Conservation (phyloP, 805 yeast species). For the Saturnispora besseyi region DNA sequence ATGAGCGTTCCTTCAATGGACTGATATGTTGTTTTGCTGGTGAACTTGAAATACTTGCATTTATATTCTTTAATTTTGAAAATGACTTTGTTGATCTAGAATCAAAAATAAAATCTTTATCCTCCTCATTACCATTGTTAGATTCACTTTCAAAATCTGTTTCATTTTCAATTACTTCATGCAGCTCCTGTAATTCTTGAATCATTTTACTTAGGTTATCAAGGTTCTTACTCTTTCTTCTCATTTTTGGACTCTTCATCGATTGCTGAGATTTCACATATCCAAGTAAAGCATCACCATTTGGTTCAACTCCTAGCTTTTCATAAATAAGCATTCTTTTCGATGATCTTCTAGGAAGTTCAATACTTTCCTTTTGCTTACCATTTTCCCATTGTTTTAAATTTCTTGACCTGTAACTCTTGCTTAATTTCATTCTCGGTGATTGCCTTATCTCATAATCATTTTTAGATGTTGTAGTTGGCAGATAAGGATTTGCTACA, state of each 20-base stretch:
- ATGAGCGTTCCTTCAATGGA: neutral
- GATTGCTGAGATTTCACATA: conserved; percentile 3
- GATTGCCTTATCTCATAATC: neutral
- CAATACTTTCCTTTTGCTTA: neutral
- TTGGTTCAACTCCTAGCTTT: conserved; percentile 7
- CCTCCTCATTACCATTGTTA: neutral
- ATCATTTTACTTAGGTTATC: conserved; percentile 8
- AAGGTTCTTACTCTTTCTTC: neutral
- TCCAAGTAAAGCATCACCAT: neutral
- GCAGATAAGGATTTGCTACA: neutral
- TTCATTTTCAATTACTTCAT: neutral
- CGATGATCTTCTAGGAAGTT: conserved; percentile 13
- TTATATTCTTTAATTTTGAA: neutral
- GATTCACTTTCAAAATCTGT: neutral
- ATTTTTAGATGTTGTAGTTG: neutral
- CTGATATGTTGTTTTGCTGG: neutral
- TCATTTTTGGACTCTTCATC: neutral
- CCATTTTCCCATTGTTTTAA: neutral
- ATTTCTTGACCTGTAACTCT: neutral
- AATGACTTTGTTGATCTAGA: conserved; percentile 3
- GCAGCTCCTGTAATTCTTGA: neutral
- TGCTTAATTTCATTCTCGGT: neutral
- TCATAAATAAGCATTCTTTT: conserved; percentile 6
- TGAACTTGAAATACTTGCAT: neutral
- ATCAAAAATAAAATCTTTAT: neutral